Evolutionary conservation across 2,329 filamentous ascomycete species (phyloP), one percentile per base, ranked within the genome.

Genomic region (Cladophialophora psammophila): DNA sequence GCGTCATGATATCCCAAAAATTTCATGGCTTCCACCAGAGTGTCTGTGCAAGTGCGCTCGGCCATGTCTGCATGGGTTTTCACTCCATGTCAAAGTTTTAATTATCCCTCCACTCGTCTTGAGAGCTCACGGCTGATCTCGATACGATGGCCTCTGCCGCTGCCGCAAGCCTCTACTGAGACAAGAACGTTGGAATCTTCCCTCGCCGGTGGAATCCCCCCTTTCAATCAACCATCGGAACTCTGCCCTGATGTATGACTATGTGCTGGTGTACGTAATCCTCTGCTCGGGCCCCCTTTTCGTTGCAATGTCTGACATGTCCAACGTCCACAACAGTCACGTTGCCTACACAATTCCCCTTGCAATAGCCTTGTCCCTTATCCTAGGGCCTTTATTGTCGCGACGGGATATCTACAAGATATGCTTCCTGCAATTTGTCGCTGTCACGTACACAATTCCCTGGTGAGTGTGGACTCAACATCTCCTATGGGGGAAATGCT

Each of bases 381-480:
- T 90, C 56, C 86, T 87, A 69, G 83, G 81, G 54, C 90, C 89
- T 2, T 81, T 92, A 40, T 82, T 87, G 62, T 90, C 86, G 20
- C 82, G 80, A 40, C 80, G 88, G 63, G 89, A 91, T 74, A 73
- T 86, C 45, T 89, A 87, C 77, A 89, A 89, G 74, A 84, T 89
- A 61, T 71, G 78, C 36, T 88, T 87, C 69, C 79, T 92, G 59
- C 82, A 90, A 73, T 63, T 84, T 80, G 83, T 91, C 70, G 89
- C 90, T 20, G 87, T 93, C 56, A 73, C 83, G 32, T 86, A 90
- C 3, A 92, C 91, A 0, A 87, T 90, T 32, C 91, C 91, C 36
- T 93, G 90, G 90, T 72, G 63, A 15, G 66, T 61, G 36, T 26
- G 18, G 34, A 20, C 18, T 18, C 45, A 18, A 18, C 26, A n/a